phyloP scores from a whole-genome alignment of 2,329 filamentous ascomycete genomes.

The Knufia fluminis region DNA sequence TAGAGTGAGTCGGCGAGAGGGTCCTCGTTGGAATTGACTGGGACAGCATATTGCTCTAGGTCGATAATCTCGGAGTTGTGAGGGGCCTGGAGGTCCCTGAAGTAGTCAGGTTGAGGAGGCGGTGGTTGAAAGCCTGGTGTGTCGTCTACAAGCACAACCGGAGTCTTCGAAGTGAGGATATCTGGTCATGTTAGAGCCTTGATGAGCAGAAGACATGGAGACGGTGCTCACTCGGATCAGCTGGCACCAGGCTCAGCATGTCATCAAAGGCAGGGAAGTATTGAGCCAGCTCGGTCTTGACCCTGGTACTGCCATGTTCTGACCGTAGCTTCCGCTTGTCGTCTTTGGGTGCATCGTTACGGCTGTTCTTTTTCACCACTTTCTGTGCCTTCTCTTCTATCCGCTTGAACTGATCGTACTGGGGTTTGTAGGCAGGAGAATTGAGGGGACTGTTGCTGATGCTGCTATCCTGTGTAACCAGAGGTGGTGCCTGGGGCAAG shows the following conservation, averaged over 20 bases:
- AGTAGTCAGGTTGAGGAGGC: conserved; percentile 23
- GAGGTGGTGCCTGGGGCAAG: conserved; percentile 2
- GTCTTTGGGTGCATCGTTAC: conserved; percentile 24
- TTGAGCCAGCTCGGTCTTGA: conserved; percentile 81
- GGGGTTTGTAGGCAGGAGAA: conserved; percentile 18
- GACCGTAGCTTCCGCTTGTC: conserved; percentile 74
- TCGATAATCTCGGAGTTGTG: conserved; percentile 36
- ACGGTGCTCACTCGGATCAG: conserved; percentile 57
- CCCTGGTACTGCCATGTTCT: conserved; percentile 68
- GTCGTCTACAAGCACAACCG: conserved; percentile 61
- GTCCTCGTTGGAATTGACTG: conserved; percentile 33
- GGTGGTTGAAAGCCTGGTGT: conserved; percentile 24
- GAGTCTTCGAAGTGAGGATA: conserved; percentile 61
- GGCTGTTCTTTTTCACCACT: conserved; percentile 12
- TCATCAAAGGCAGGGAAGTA: conserved; percentile 96
- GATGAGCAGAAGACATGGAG: neutral
- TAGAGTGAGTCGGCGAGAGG: conserved; percentile 49
- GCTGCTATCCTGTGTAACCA: conserved; percentile 7
- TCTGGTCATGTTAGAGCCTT: conserved; percentile 43
- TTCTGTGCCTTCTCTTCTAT: conserved; percentile 22
- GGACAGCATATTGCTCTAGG: conserved; percentile 28
- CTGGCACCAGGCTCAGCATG: conserved; percentile 75
- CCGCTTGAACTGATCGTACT: conserved; percentile 23
- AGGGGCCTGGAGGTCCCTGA: conserved; percentile 28
- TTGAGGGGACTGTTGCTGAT: conserved; percentile 13